phyloP scores from a whole-genome alignment of 352 stramenopile genomes.

The Globisporangium viniferum region DNA sequence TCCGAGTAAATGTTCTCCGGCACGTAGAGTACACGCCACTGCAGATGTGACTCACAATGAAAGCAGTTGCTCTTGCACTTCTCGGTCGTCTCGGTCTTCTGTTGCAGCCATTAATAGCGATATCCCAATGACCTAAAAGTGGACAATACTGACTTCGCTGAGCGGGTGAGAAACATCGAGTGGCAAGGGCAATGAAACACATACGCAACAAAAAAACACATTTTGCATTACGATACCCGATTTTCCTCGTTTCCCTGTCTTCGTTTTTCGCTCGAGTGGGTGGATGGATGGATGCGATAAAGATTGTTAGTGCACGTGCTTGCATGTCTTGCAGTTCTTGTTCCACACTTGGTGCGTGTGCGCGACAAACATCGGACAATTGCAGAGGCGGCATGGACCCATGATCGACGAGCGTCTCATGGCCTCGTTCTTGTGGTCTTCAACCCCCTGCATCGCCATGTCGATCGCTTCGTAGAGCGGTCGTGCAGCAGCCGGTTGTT shows the following conservation, averaged over 20 bases:
- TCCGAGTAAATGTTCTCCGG: background rate
- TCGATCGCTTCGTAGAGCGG: slow-evolving; percentile 62
- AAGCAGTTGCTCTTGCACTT: background rate
- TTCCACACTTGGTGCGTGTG: slow-evolving; percentile 55
- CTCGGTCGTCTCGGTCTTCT: background rate
- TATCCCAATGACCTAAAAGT: background rate
- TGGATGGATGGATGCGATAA: slow-evolving; percentile 16
- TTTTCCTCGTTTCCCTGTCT: background rate
- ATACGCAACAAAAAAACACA: background rate
- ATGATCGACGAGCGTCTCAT: slow-evolving; percentile 35
- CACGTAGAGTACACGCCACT: background rate
- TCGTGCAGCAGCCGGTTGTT: slow-evolving; percentile 37
- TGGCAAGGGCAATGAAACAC: background rate
- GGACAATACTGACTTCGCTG: background rate
- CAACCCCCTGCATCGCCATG: slow-evolving; percentile 37
- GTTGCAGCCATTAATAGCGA: background rate
- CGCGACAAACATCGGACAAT: slow-evolving; percentile 38
- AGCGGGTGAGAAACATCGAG: background rate
- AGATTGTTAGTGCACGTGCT: slow-evolving; percentile 56
- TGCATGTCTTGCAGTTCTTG: slow-evolving; percentile 63
- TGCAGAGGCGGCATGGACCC: slow-evolving; percentile 38
- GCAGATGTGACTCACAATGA: background rate
- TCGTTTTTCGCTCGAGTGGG: background rate
- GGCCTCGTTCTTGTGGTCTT: slow-evolving; percentile 34
- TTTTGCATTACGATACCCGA: background rate